These are phyloP conservation scores for Penicilliopsis zonata DNA, from an alignment of 495 filamentous ascomycete genomes.

Conservation along the genomic window DNA sequence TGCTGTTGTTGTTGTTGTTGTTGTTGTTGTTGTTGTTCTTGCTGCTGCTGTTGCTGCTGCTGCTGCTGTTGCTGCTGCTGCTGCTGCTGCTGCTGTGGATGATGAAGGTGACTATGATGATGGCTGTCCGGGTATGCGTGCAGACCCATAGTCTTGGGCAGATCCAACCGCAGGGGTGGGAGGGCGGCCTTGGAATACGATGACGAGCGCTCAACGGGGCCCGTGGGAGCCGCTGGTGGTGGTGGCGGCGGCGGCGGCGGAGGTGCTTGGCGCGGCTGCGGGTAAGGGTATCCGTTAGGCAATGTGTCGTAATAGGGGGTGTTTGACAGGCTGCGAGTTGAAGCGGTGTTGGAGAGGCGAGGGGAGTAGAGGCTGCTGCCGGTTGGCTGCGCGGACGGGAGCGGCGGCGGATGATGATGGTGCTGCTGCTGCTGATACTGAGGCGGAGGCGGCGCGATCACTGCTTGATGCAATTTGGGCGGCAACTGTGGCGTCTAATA, in stretches of 20 bases:
- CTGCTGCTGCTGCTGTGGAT: no score
- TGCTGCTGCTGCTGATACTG: no score
- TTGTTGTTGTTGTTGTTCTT: no score
- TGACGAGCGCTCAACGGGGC: background rate
- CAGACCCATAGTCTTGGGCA: constrained; percentile 11
- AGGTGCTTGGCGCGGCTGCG: constrained; percentile 7
- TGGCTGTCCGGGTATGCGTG: constrained; percentile 15
- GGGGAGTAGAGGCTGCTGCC: constrained; percentile 39
- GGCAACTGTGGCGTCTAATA: constrained; percentile 35
- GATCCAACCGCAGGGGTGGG: constrained; percentile 21
- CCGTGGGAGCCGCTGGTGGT: no score
- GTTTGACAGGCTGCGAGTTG: constrained; percentile 22
- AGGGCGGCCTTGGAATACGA: constrained; percentile 16
- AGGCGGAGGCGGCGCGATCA: no score
- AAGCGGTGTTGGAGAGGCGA: constrained; percentile 26
- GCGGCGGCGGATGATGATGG: constrained; percentile 33
- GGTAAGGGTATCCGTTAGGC: constrained; percentile 20
- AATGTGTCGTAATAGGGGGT: constrained; percentile 23
- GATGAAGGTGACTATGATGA: no score
- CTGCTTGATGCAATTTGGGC: no score
- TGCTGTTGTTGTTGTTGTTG: no score
- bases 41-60: no score
- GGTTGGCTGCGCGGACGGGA: no score
- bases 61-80: no score
- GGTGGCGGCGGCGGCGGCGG: no score